Conservation (phyloP, 1,284 basidiomycete genomes). For the Cryptococcus hybrid region DNA sequence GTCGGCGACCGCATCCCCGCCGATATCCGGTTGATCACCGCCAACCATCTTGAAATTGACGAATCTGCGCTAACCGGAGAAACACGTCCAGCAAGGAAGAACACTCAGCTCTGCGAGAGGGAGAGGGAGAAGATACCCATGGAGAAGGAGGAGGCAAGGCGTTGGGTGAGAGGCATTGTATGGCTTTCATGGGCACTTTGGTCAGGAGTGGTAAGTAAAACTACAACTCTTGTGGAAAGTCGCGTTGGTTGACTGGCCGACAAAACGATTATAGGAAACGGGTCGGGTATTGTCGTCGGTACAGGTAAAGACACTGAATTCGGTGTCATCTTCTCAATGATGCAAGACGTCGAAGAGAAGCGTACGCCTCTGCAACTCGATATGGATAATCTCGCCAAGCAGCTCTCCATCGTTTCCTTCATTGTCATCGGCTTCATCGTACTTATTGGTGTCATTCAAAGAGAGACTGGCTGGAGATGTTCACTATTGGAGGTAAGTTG, state of each 20-base stretch:
- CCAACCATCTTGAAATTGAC: conserved; percentile 87
- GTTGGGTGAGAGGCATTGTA: conserved; percentile 81
- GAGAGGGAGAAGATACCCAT: conserved; percentile 43
- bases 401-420: conserved; percentile 85
- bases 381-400: conserved; percentile 96
- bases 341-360: conserved; percentile 95
- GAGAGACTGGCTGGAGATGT: conserved; percentile 96
- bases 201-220: conserved; percentile 73
- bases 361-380: conserved; percentile 88
- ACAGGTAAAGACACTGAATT: conserved; percentile 90
- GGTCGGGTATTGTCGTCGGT: conserved; percentile 83
- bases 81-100: conserved; percentile 76
- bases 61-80: conserved; percentile 95
- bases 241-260: conserved; percentile 11
- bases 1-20: conserved; percentile 90
- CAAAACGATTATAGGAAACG: conserved; percentile 59
- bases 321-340: conserved; percentile 95
- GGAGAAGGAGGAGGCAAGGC: conserved; percentile 60
- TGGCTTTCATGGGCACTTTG: conserved; percentile 95
- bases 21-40: conserved; percentile 76
- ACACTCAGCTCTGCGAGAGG: conserved; percentile 56
- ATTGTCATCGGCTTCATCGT: conserved; percentile 91
- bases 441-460: conserved; percentile 83
- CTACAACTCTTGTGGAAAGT: not conserved
- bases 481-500: conserved; percentile 85